Percentiles rank a stretch among this genome's conserved stretches.
Conservation (phyloP, 768 basidiomycete genomes). For the Leccinum fibrillosum region DNA sequence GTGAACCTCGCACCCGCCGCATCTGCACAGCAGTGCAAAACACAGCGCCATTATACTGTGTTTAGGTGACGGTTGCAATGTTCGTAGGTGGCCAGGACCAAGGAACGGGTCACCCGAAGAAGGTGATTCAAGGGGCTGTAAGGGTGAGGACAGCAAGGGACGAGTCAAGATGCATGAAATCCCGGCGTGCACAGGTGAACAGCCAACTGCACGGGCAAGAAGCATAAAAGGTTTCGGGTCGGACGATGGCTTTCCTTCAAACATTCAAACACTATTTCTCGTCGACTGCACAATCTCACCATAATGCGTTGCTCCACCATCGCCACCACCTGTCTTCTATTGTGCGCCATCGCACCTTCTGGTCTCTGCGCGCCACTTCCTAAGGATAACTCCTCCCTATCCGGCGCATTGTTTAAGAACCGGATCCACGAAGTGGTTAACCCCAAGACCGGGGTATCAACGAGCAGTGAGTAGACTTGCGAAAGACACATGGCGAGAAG, state of each 20-base stretch:
- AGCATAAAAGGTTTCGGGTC: constrained; percentile 12
- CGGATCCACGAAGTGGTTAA: constrained; percentile 20
- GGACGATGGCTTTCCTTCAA: background rate
- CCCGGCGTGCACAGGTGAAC: constrained; percentile 11
- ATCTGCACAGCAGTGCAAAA: constrained; percentile 10
- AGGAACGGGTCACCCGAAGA: background rate
- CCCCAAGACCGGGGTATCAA: constrained; percentile 5
- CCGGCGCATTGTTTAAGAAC: constrained; percentile 17
- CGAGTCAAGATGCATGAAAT: background rate
- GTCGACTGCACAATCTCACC: constrained; percentile 6
- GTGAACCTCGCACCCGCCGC: background rate
- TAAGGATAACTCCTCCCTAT: background rate
- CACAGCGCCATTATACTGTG: background rate
- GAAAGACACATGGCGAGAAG: background rate
- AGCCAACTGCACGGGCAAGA: background rate
- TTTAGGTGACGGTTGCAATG: background rate
- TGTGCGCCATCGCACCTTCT: constrained; percentile 15
- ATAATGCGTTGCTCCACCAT: constrained; percentile 13
- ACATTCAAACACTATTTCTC: background rate
- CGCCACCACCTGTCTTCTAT: constrained; percentile 7
- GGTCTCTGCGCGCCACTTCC: constrained; percentile 16
- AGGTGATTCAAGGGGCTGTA: constrained; percentile 1
- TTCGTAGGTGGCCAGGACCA: background rate
- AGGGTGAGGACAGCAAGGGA: background rate
- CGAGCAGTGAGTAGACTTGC: constrained; percentile 4